A percentile compares a stretch with the other conserved stretches of the same genome.
Evolutionary conservation across 2,329 filamentous ascomycete species (phyloP).

Genomic region (Raffaelea deltoideospora): DNA sequence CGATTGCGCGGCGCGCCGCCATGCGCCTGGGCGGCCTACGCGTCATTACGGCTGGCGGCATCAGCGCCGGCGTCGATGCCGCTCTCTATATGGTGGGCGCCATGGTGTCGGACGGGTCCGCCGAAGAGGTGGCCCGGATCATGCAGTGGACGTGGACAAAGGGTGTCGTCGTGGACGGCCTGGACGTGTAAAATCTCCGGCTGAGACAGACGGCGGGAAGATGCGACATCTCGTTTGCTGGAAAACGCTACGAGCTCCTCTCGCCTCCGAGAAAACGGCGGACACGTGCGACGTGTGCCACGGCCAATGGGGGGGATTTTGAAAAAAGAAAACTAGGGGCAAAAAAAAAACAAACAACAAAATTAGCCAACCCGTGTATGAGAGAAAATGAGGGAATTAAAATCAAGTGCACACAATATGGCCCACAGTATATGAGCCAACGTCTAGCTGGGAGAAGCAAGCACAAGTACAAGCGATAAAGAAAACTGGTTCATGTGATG

Average conservation of each 20-base stretch:
- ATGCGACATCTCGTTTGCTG: no score
- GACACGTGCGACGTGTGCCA: no score
- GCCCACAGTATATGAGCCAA: no score
- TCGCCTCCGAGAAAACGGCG: no score
- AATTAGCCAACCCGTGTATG: not conserved
- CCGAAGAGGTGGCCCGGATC: conserved; percentile 56
- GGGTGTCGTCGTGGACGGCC: conserved; percentile 69
- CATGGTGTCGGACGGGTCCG: conserved; percentile 61
- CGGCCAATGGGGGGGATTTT: not conserved
- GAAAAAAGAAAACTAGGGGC: not conserved
- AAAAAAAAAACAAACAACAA: not conserved
- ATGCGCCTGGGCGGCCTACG: conserved; percentile 56
- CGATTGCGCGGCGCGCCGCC: conserved; percentile 60
- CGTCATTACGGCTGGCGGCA: conserved; percentile 67
- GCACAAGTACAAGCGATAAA: no score
- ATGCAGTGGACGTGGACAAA: conserved; percentile 80
- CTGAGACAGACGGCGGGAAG: no score
- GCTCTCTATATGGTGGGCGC: conserved; percentile 74
- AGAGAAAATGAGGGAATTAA: no score
- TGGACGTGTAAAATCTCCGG: conserved; percentile 62
- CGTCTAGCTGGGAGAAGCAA: no score
- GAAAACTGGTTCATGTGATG: no score
- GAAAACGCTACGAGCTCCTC: no score
- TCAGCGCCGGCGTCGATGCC: conserved; percentile 70
- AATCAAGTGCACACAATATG: no score